A percentile compares a stretch with the other conserved stretches of the same genome.
phyloP scores from a whole-genome alignment of 179 eudicot species.

The Drosera spatulata region DNA sequence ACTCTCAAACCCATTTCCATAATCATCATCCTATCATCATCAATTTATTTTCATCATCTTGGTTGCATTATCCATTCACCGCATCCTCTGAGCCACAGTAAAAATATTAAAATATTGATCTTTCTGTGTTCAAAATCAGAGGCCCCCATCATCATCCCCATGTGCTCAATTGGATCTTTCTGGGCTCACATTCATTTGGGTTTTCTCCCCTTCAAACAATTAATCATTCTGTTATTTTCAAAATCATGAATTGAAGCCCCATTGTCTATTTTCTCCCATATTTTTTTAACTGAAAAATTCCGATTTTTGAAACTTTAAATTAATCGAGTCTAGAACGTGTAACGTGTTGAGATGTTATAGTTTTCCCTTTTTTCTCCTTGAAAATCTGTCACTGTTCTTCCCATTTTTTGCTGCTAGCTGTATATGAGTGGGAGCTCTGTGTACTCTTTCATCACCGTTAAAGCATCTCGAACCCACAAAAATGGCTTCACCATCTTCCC shows the following conservation, averaged over 20 bases:
- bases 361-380: constrained; percentile 1
- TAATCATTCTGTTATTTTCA: background rate
- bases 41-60: no score
- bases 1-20: no score
- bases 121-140: background rate
- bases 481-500: background rate
- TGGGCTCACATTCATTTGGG: background rate
- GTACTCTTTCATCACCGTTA: background rate
- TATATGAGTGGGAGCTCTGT: constrained; percentile 3
- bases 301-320: background rate
- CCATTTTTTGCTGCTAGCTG: constrained; percentile 11
- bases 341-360: constrained; percentile 65
- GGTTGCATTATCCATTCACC: background rate
- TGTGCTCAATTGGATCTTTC: background rate
- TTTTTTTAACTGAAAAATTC: background rate
- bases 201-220: no score
- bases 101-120: background rate
- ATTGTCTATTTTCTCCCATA: background rate
- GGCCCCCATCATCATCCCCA: background rate
- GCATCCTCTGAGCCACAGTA: background rate
- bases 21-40: no score
- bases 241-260: background rate
- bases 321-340: constrained; percentile 10
- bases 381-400: background rate
- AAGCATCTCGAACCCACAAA: background rate